Conservation (phyloP, 2,329 filamentous ascomycete genomes). For the Davidsoniella neocaledoniae region DNA sequence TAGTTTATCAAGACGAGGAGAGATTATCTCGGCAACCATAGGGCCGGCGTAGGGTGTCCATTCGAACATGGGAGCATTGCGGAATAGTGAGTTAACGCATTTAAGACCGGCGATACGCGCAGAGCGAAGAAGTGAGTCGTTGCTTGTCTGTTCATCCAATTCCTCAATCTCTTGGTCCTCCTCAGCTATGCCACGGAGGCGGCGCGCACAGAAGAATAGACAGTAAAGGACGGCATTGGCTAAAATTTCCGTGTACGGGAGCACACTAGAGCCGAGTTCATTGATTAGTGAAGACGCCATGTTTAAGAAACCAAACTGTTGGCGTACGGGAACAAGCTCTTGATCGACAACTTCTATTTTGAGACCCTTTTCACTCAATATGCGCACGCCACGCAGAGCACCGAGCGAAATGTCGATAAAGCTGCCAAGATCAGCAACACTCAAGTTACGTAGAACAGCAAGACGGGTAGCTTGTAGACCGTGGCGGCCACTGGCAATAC, state of each 20-base stretch:
- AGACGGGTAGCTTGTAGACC: conserved; percentile 70
- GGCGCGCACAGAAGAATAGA: conserved; percentile 51
- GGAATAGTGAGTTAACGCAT: conserved; percentile 64
- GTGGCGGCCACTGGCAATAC: conserved; percentile 57
- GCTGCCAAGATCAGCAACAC: conserved; percentile 53
- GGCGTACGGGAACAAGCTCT: conserved; percentile 49
- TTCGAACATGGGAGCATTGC: conserved; percentile 50
- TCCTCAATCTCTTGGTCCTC: conserved; percentile 22
- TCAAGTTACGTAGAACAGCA: conserved; percentile 63
- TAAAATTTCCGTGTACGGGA: conserved; percentile 49
- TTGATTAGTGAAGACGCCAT: conserved; percentile 80
- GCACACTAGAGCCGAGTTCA: conserved; percentile 60
- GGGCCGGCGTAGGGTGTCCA: conserved; percentile 55
- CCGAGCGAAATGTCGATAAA: conserved; percentile 76
- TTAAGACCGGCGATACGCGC: conserved; percentile 62
- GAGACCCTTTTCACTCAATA: conserved; percentile 33
- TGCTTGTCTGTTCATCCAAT: conserved; percentile 24
- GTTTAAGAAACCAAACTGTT: conserved; percentile 80
- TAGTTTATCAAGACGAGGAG: conserved; percentile 60
- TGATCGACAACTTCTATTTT: conserved; percentile 36
- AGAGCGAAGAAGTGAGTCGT: conserved; percentile 44
- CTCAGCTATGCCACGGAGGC: conserved; percentile 25
- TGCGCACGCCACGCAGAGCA: conserved; percentile 41
- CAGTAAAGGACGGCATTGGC: conserved; percentile 71
- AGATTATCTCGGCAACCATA: conserved; percentile 60